Percentiles rank a stretch among this genome's conserved stretches.
Evolutionary conservation across 306 rosid species (phyloP).

Genomic region (Morella rubra): DNA sequence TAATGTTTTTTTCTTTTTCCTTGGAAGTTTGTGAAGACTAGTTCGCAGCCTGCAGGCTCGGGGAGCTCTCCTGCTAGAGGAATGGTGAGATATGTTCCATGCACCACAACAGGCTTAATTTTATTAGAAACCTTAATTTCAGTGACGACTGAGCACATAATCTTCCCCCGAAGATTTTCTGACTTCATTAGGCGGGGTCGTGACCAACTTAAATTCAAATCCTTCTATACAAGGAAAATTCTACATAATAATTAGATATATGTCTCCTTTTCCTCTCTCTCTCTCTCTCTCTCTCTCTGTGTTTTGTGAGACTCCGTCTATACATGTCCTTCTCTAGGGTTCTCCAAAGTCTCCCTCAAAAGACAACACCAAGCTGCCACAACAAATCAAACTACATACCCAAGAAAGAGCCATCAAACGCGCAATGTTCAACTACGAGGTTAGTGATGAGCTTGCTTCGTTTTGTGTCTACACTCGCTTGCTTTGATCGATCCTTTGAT

Average conservation of each 20-base stretch:
- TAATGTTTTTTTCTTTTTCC: conserved; percentile 10
- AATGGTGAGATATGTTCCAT: conserved; percentile 58
- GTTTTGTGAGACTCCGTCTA: not conserved
- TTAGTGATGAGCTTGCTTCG: conserved; percentile 27
- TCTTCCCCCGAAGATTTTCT: no score
- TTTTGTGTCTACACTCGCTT: not conserved
- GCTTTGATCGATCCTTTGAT: not conserved
- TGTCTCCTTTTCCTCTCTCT: not conserved
- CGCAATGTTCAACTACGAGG: conserved; percentile 88
- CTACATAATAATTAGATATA: not conserved
- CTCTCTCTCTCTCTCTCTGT: not conserved
- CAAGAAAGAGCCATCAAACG: conserved; percentile 85
- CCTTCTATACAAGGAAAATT: no score
- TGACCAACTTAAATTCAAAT: no score
- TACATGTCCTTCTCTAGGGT: conserved; percentile 28
- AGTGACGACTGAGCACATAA: not conserved
- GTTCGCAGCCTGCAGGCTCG: conserved; percentile 59
- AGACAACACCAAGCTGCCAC: conserved; percentile 71
- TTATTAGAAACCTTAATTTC: no score
- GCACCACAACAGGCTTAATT: not conserved
- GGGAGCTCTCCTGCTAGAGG: conserved; percentile 61
- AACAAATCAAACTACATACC: conserved; percentile 79
- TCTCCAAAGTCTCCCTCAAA: conserved; percentile 48
- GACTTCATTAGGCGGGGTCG: no score
- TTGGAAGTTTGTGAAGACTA: conserved; percentile 56